A percentile compares a stretch with the other conserved stretches of the same genome.
Evolutionary conservation across 371 early-diverging fungal species (phyloP).

Genomic region (Actinomucor elegans): DNA sequence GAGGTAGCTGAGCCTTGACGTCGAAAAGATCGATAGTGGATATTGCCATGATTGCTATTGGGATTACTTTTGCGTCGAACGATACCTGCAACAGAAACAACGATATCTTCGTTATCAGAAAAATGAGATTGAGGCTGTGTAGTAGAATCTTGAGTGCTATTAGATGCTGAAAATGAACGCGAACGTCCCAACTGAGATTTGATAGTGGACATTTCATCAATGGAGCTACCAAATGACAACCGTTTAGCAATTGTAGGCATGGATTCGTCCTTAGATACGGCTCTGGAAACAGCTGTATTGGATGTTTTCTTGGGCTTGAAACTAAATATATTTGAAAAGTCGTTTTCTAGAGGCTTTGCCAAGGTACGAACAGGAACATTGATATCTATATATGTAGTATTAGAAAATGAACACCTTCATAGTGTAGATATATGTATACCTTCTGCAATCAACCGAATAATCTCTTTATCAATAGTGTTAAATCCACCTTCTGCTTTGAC

Average conservation of each 20-base stretch:
- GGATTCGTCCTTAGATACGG: constrained; percentile 1
- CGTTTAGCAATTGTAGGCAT: not conserved
- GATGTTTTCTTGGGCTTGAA: constrained; percentile 19
- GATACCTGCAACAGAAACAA: not conserved
- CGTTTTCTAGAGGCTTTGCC: constrained; percentile 29
- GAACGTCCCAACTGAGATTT: constrained; percentile 3
- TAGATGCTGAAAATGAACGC: constrained; percentile 14
- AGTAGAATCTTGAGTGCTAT: not conserved
- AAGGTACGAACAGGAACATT: constrained; percentile 37
- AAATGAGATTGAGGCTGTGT: not conserved
- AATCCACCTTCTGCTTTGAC: constrained; percentile 43
- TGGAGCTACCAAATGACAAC: constrained; percentile 1
- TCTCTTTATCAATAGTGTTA: constrained; percentile 34
- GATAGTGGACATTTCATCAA: not conserved
- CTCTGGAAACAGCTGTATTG: not conserved
- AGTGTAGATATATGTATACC: constrained; percentile 23
- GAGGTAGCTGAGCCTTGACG: not conserved
- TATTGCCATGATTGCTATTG: not conserved
- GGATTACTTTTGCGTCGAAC: not conserved
- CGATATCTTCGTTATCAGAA: constrained; percentile 10
- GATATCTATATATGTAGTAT: constrained; percentile 21
- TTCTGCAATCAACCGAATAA: constrained; percentile 35
- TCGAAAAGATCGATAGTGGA: not conserved
- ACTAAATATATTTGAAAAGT: constrained; percentile 23
- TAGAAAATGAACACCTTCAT: not conserved